A percentile compares a stretch with the other conserved stretches of the same genome.
Evolutionary conservation across 1,284 basidiomycete species (phyloP).

Genomic region (Ceratobasidium sp.): DNA sequence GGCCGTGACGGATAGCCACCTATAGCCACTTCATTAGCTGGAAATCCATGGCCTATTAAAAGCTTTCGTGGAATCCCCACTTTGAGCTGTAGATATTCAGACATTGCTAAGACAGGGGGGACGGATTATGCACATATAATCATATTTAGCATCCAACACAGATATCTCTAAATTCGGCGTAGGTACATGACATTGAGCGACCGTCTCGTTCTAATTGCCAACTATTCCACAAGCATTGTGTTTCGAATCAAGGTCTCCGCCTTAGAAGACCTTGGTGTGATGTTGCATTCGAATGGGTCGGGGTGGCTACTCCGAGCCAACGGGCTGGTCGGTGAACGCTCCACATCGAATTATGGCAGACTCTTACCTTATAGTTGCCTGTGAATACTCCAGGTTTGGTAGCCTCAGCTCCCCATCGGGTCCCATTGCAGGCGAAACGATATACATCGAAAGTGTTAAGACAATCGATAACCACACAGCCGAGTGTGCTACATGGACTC

Average conservation of each 20-base stretch:
- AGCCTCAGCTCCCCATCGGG: conserved; percentile 19
- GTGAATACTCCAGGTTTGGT: not conserved
- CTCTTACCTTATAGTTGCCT: conserved; percentile 27
- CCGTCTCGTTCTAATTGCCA: not conserved
- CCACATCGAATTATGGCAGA: too few species aligned
- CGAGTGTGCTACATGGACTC: conserved; percentile 32
- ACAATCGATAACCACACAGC: conserved; percentile 30
- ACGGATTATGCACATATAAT: too few species aligned
- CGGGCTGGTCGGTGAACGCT: too few species aligned
- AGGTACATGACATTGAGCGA: not conserved
- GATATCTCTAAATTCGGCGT: too few species aligned
- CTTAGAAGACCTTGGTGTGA: conserved; percentile 25
- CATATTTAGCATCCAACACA: too few species aligned
- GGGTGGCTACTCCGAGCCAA: too few species aligned
- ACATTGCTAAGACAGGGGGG: too few species aligned
- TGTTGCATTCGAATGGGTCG: conserved; percentile 19
- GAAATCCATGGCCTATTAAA: too few species aligned
- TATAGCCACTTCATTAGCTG: too few species aligned
- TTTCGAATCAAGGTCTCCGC: conserved; percentile 12
- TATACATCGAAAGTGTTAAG: conserved; percentile 20
- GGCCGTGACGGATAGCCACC: too few species aligned
- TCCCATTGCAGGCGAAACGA: conserved; percentile 10
- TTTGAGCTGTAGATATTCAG: too few species aligned
- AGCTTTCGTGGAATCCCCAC: too few species aligned
- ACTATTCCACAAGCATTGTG: not conserved